Conservation (phyloP, 805 yeast genomes). For the Candida railenensis region DNA sequence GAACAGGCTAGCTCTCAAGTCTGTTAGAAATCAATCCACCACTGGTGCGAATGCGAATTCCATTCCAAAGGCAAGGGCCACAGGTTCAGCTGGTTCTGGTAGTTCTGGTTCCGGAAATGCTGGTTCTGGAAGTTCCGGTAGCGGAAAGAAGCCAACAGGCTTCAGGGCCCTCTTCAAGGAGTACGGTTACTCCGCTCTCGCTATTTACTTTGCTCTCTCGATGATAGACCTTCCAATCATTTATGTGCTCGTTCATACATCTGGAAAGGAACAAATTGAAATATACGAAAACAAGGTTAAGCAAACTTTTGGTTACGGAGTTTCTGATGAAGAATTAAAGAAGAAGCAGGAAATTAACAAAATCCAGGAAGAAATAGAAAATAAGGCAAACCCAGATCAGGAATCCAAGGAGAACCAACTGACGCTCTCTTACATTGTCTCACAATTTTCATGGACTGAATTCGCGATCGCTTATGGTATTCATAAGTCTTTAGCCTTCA, state of each 20-base stretch:
- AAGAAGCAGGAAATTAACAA: slow-evolving; percentile 33
- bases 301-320: slow-evolving; percentile 61
- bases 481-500: slow-evolving; percentile 81
- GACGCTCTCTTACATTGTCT: slow-evolving; percentile 14
- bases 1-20: neutral
- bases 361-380: slow-evolving; percentile 22
- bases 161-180: slow-evolving; percentile 70
- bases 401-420: slow-evolving; percentile 15
- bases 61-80: neutral
- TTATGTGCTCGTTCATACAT: slow-evolving; percentile 76
- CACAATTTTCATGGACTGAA: slow-evolving; percentile 67
- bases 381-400: slow-evolving; percentile 14
- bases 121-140: neutral
- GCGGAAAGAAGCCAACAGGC: slow-evolving; percentile 39
- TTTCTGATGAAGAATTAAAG: slow-evolving; percentile 42
- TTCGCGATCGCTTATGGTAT: slow-evolving; percentile 88
- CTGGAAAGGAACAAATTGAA: slow-evolving; percentile 81
- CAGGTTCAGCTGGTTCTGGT: slow-evolving; percentile 6
- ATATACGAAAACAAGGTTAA: slow-evolving; percentile 62
- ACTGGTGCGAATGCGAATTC: slow-evolving; percentile 2
- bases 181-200: slow-evolving; percentile 90
- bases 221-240: slow-evolving; percentile 80
- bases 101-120: neutral
- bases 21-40: slow-evolving; percentile 1
- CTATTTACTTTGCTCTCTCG: slow-evolving; percentile 75